A percentile compares a stretch with the other conserved stretches of the same genome.
Evolutionary conservation across 257 asterid species (phyloP).

Genomic region (Plantago ovata): DNA sequence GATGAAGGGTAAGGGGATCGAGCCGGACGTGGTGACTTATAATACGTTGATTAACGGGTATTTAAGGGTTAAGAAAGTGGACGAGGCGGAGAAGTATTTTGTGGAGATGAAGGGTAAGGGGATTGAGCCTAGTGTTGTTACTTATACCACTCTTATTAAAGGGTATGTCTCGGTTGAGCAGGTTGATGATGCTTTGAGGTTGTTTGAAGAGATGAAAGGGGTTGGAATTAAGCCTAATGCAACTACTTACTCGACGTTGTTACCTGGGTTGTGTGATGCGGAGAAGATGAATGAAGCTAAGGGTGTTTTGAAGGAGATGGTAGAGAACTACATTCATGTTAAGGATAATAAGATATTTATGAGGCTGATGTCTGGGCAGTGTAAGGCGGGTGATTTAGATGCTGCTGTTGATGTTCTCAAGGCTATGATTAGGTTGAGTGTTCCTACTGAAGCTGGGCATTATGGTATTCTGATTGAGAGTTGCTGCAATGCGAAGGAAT

Average conservation of each 20-base stretch:
- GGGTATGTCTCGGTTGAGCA: constrained; percentile 62
- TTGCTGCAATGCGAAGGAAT: constrained; percentile 67
- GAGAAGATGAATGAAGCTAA: constrained; percentile 75
- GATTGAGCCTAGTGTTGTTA: constrained; percentile 63
- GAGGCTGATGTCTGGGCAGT: constrained; percentile 59
- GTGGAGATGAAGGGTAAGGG: constrained; percentile 84
- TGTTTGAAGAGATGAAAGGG: constrained; percentile 80
- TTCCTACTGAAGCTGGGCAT: constrained; percentile 93
- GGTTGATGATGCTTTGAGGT: constrained; percentile 75
- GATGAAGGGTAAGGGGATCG: constrained; percentile 68
- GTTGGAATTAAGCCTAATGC: constrained; percentile 72
- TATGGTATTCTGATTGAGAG: constrained; percentile 80
- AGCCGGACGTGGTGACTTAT: constrained; percentile 70
- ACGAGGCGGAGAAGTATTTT: constrained; percentile 80
- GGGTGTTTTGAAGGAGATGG: constrained; percentile 71
- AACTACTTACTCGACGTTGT: constrained; percentile 64
- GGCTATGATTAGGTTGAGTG: constrained; percentile 70
- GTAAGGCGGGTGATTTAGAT: constrained; percentile 67
- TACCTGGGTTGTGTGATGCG: constrained; percentile 81
- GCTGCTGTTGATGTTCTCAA: constrained; percentile 78
- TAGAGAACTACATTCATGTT: constrained; percentile 50
- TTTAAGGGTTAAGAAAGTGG: constrained; percentile 56
- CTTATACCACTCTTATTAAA: constrained; percentile 76
- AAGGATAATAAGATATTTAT: constrained; percentile 61
- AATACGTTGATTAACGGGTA: constrained; percentile 79